Evolutionary conservation across 1,139 yeast genomes (phyloP).

Genomic region (Magnusiomyces tetraspermus): DNA sequence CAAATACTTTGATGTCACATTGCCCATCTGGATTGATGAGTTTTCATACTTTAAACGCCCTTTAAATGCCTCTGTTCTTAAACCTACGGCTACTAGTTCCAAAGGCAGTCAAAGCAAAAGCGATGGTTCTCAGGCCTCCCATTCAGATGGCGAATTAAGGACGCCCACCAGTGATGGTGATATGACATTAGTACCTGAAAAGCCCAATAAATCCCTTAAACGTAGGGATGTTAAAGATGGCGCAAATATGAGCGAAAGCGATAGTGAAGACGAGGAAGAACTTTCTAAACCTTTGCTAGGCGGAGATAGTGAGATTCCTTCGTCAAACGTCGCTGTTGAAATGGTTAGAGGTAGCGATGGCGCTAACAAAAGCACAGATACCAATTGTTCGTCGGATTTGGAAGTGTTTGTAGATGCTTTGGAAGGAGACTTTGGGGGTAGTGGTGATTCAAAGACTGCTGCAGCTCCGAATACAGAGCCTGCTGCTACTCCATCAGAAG

Average conservation of each 20-base stretch:
- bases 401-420: background rate
- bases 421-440: background rate
- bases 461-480: background rate
- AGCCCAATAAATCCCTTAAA: no score
- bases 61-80: background rate
- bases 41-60: slow-evolving; percentile 18
- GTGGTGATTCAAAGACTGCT: no score
- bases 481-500: background rate
- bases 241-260: no score
- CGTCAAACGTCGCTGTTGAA: background rate
- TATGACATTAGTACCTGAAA: no score
- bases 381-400: background rate
- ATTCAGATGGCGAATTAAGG: no score
- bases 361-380: background rate
- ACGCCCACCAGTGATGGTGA: no score
- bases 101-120: background rate
- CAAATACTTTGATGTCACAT: slow-evolving; percentile 33
- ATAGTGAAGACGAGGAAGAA: no score
- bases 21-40: slow-evolving; percentile 40
- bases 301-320: background rate
- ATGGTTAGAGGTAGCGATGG: background rate
- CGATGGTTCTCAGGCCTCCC: no score
- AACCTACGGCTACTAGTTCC: background rate
- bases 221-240: no score
- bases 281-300: background rate